Evolutionary conservation across 345 rosid species (phyloP).

Genomic region (Alliaria petiolata): DNA sequence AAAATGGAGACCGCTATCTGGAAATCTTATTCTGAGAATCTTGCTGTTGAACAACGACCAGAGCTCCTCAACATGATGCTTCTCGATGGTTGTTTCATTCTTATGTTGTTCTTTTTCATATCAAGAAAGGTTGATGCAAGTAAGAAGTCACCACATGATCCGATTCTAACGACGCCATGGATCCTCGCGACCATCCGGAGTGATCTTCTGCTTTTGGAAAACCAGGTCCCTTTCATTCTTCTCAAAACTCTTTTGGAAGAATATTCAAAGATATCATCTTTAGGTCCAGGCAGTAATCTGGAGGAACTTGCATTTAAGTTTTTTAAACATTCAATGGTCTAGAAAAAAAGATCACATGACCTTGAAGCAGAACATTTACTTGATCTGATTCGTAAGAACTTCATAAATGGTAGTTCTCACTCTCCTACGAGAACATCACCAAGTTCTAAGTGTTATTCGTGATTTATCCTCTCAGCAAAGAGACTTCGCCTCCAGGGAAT

Average conservation of each 20-base stretch:
- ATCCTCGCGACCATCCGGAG: background rate
- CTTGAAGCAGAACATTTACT: background rate
- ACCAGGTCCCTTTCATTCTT: background rate
- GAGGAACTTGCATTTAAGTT: background rate
- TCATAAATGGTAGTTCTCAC: no score
- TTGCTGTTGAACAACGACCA: background rate
- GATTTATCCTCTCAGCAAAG: background rate
- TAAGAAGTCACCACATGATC: background rate
- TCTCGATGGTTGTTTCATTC: conserved; percentile 51
- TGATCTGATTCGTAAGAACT: background rate
- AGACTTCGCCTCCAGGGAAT: background rate
- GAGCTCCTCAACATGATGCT: conserved; percentile 39
- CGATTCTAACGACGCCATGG: conserved; percentile 15
- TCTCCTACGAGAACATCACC: no score
- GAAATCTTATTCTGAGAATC: conserved; percentile 13
- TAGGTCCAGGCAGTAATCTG: background rate
- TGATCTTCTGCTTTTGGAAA: no score
- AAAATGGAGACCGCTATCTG: background rate
- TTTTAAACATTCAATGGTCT: background rate
- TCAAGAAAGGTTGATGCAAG: background rate
- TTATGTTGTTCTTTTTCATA: conserved; percentile 35
- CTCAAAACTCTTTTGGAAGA: background rate
- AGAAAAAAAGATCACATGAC: background rate
- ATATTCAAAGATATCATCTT: background rate
- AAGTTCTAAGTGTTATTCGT: no score